A percentile compares a stretch with the other conserved stretches of the same genome.
Conservation (phyloP, 768 basidiomycete genomes). For the Coprinellus micaceus region DNA sequence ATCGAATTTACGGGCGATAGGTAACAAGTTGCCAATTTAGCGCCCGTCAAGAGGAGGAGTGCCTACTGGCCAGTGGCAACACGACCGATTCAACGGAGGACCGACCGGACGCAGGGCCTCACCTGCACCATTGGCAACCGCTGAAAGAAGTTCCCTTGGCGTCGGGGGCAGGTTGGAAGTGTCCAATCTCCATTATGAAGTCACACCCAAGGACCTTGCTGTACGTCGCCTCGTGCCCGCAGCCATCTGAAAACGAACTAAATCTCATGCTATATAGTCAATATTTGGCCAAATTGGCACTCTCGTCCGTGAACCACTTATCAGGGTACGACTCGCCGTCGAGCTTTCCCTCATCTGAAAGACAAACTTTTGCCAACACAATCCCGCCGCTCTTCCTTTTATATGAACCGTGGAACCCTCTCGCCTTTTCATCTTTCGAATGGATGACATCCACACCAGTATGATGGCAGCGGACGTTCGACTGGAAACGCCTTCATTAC, state of each 20-base stretch:
- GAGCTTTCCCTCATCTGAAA: slow-evolving; percentile 52
- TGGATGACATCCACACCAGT: slow-evolving; percentile 52
- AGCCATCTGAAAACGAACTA: background rate
- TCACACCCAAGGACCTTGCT: slow-evolving; percentile 82
- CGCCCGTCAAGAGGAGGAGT: slow-evolving; percentile 49
- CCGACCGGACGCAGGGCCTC: slow-evolving; percentile 20
- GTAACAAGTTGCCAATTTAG: slow-evolving; percentile 27
- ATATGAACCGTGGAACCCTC: slow-evolving; percentile 4
- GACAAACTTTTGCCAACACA: slow-evolving; percentile 44
- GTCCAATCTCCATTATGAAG: slow-evolving; percentile 88
- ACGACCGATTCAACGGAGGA: slow-evolving; percentile 54
- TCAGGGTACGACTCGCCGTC: slow-evolving; percentile 86
- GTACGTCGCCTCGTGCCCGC: slow-evolving; percentile 42
- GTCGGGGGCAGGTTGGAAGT: slow-evolving; percentile 60
- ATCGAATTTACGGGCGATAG: background rate
- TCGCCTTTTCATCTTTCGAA: background rate
- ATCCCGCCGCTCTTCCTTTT: slow-evolving; percentile 34
- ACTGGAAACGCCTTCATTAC: slow-evolving; percentile 76
- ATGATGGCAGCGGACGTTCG: slow-evolving; percentile 93
- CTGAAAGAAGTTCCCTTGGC: slow-evolving; percentile 22
- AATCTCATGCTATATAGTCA: slow-evolving; percentile 41
- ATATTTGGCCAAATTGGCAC: slow-evolving; percentile 93
- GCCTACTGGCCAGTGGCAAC: slow-evolving; percentile 67
- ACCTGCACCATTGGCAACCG: slow-evolving; percentile 19
- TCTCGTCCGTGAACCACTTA: slow-evolving; percentile 86